Conservation (phyloP, 2,329 filamentous ascomycete species). For the Niveomyces coronatus region DNA sequence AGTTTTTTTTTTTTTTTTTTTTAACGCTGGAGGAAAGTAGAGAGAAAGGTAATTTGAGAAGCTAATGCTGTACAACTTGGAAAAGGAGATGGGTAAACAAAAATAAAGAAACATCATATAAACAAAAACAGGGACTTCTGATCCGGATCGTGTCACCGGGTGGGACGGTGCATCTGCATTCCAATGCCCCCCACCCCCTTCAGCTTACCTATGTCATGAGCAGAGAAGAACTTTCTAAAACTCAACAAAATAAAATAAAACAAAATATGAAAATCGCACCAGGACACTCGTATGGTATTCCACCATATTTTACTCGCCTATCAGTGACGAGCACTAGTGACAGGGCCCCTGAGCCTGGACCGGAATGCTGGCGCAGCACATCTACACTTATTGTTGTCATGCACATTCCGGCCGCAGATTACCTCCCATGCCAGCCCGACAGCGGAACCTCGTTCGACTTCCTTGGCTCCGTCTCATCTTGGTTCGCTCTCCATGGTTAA, state of each 20-base stretch:
- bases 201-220: background rate
- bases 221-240: background rate
- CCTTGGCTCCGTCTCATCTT: background rate
- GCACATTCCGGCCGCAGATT: constrained; percentile 8
- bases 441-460: background rate
- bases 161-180: too few species aligned
- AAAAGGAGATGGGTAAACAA: too few species aligned
- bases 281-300: background rate
- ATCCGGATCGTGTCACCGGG: too few species aligned
- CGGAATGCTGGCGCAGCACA: constrained; percentile 4
- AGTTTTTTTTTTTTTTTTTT: too few species aligned
- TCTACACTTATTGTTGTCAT: background rate
- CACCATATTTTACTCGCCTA: background rate
- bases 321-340: too few species aligned
- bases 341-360: too few species aligned
- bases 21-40: too few species aligned
- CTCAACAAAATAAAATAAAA: background rate
- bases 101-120: too few species aligned
- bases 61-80: too few species aligned
- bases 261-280: background rate
- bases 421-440: background rate
- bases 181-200: background rate
- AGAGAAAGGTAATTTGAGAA: too few species aligned
- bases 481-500: too few species aligned
- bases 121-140: too few species aligned